Percentiles rank a stretch among this genome's conserved stretches.
Conservation (phyloP, 495 filamentous ascomycete genomes). For the Penicillium atrosanguineum region DNA sequence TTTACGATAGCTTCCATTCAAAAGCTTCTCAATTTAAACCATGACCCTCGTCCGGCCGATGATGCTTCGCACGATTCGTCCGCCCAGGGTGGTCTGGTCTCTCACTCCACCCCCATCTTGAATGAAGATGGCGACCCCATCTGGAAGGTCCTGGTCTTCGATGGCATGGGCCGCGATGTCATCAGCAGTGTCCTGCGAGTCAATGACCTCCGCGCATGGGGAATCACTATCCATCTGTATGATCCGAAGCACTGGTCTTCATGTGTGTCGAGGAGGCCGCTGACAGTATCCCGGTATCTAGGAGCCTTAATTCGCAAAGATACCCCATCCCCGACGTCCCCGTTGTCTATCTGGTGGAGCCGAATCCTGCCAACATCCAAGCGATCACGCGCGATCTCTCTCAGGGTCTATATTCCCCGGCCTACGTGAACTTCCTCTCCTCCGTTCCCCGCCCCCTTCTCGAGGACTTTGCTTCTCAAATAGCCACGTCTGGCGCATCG, state of each 20-base stretch:
- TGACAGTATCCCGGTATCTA: conserved; percentile 22
- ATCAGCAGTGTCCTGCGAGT: conserved; percentile 95
- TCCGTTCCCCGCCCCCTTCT: conserved; percentile 90
- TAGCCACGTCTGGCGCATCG: conserved; percentile 75
- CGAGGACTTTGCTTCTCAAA: conserved; percentile 91
- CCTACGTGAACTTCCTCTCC: conserved; percentile 95
- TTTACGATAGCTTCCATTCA: conserved; percentile 77
- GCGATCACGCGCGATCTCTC: conserved; percentile 85
- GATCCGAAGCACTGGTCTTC: conserved; percentile 7
- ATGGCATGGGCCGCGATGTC: conserved; percentile 66
- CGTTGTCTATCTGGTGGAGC: conserved; percentile 93
- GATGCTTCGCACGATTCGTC: conserved; percentile 54
- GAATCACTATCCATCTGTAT: conserved; percentile 95
- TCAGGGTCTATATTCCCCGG: conserved; percentile 83
- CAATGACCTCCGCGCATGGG: conserved; percentile 86
- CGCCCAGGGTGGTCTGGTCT: conserved; percentile 56
- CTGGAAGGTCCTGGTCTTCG: conserved; percentile 71
- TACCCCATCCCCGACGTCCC: conserved; percentile 96
- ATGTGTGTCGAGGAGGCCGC: conserved; percentile 10
- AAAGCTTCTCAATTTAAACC: conserved; percentile 94
- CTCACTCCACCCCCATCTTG: conserved; percentile 73
- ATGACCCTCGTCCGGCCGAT: conserved; percentile 55
- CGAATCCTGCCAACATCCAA: conserved; percentile 74
- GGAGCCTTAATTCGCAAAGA: conserved; percentile 76
- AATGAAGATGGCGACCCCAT: conserved; percentile 84